These are phyloP conservation scores for Malbranchea zuffiana DNA, from an alignment of 2,329 filamentous ascomycete genomes.

Conservation along the genomic window DNA sequence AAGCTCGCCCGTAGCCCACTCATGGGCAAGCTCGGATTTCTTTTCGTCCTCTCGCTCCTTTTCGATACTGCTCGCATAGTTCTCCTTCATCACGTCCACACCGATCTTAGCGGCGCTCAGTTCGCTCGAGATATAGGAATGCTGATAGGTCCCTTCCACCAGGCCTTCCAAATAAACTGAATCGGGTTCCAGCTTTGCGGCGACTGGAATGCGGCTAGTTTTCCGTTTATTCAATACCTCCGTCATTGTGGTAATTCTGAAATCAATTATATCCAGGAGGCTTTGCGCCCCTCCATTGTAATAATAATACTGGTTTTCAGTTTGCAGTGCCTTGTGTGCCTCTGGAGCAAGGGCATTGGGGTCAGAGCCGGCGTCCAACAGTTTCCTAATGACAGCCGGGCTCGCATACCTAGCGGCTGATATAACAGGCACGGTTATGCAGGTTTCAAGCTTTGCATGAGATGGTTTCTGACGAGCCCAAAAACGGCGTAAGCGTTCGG, in stretches of 20 bases:
- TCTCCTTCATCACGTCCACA: slow-evolving; percentile 28
- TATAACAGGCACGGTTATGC: slow-evolving; percentile 55
- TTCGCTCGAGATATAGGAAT: slow-evolving; percentile 1
- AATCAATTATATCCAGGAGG: slow-evolving; percentile 9
- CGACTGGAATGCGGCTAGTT: background rate
- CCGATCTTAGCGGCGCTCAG: slow-evolving; percentile 10
- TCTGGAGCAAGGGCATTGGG: slow-evolving; percentile 47
- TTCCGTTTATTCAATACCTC: background rate
- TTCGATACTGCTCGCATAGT: background rate
- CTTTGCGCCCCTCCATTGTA: background rate
- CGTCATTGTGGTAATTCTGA: background rate
- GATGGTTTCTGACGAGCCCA: slow-evolving; percentile 38
- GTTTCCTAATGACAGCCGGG: slow-evolving; percentile 42
- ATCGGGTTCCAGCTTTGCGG: slow-evolving; percentile 6
- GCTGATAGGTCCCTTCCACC: slow-evolving; percentile 5
- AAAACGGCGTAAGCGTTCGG: slow-evolving; percentile 19
- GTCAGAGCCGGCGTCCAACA: slow-evolving; percentile 56
- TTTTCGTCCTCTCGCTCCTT: slow-evolving; percentile 15
- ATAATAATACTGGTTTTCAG: background rate
- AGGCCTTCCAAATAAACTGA: slow-evolving; percentile 4
- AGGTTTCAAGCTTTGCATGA: slow-evolving; percentile 35
- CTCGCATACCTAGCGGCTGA: slow-evolving; percentile 45
- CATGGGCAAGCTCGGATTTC: slow-evolving; percentile 17
- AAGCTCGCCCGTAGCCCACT: slow-evolving; percentile 26
- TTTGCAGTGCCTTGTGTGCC: slow-evolving; percentile 20